These are phyloP conservation scores for Cyclanthera cordifolia DNA, from an alignment of 306 rosid species.

Conservation along the genomic window DNA sequence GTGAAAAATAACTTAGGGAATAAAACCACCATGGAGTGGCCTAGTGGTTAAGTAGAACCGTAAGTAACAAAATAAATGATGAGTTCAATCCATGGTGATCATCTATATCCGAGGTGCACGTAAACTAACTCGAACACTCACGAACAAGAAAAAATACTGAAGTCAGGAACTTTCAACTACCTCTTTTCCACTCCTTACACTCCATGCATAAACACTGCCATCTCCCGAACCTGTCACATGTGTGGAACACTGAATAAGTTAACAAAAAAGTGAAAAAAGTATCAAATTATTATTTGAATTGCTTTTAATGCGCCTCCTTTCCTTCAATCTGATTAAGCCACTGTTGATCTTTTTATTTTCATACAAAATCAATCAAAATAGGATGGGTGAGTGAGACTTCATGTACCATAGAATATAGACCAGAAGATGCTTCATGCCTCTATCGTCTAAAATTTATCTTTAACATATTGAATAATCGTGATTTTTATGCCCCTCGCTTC, in stretches of 20 bases:
- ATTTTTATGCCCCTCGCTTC: too few relatives aligned
- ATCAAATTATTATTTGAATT: not conserved
- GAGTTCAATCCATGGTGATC: too few relatives aligned
- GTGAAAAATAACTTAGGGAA: not conserved
- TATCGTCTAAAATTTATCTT: too few relatives aligned
- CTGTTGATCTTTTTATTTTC: not conserved
- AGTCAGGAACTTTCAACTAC: conserved; percentile 24
- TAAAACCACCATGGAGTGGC: too few relatives aligned
- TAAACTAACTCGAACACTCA: too few relatives aligned
- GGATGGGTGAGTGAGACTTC: not conserved
- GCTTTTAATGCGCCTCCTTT: not conserved
- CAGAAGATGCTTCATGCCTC: too few relatives aligned
- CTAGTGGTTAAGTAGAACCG: too few relatives aligned
- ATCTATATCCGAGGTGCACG: too few relatives aligned
- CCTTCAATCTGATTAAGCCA: not conserved
- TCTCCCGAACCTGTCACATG: conserved; percentile 70
- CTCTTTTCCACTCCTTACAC: conserved; percentile 76
- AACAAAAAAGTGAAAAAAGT: not conserved
- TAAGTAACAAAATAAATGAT: too few relatives aligned
- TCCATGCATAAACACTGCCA: conserved; percentile 88
- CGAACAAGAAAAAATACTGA: too few relatives aligned
- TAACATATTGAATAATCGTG: too few relatives aligned
- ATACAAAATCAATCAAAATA: not conserved
- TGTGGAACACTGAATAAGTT: not conserved
- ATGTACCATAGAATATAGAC: not conserved